Percentiles rank a stretch among this genome's conserved stretches.
Conservation (phyloP, 2,329 filamentous ascomycete genomes). For the Camptophora hylomeconis region DNA sequence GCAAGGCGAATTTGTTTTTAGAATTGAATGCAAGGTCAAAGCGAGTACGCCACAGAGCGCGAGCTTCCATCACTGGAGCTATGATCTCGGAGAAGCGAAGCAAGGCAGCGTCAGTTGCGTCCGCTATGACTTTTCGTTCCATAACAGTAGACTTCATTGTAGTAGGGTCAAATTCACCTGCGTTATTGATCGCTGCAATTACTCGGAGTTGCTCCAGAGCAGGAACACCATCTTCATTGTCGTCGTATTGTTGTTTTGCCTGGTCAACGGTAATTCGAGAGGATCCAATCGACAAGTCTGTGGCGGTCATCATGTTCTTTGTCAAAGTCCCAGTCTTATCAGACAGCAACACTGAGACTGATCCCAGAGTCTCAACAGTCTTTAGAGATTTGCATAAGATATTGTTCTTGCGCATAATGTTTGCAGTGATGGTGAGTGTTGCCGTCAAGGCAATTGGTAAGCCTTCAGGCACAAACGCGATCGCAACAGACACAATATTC, state of each 20-base stretch:
- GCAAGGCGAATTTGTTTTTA: slow-evolving; percentile 73
- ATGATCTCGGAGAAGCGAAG: slow-evolving; percentile 58
- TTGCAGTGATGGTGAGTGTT: slow-evolving; percentile 62
- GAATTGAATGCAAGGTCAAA: slow-evolving; percentile 66
- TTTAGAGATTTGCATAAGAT: slow-evolving; percentile 70
- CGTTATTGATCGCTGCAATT: slow-evolving; percentile 57
- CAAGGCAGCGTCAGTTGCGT: slow-evolving; percentile 65
- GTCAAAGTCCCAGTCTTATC: slow-evolving; percentile 56
- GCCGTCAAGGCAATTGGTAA: slow-evolving; percentile 57
- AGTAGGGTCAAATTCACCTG: slow-evolving; percentile 58
- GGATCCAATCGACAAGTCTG: slow-evolving; percentile 50
- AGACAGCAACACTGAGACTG: slow-evolving; percentile 61
- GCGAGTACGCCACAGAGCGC: slow-evolving; percentile 49
- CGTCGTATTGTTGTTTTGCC: slow-evolving; percentile 27
- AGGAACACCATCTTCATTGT: slow-evolving; percentile 17
- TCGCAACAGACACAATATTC: slow-evolving; percentile 56
- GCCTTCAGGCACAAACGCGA: slow-evolving; percentile 66
- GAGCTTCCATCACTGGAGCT: slow-evolving; percentile 45
- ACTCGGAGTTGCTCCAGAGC: slow-evolving; percentile 47
- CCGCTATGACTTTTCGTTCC: slow-evolving; percentile 55
- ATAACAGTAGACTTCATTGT: slow-evolving; percentile 46
- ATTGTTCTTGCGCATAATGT: slow-evolving; percentile 63
- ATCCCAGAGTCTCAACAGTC: slow-evolving; percentile 63
- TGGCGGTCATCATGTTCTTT: slow-evolving; percentile 59
- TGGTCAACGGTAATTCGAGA: slow-evolving; percentile 39